Evolutionary conservation across 2,329 filamentous ascomycete species (phyloP), one percentile per base, ranked within the genome.

Genomic region (Bipolaris victoriae): DNA sequence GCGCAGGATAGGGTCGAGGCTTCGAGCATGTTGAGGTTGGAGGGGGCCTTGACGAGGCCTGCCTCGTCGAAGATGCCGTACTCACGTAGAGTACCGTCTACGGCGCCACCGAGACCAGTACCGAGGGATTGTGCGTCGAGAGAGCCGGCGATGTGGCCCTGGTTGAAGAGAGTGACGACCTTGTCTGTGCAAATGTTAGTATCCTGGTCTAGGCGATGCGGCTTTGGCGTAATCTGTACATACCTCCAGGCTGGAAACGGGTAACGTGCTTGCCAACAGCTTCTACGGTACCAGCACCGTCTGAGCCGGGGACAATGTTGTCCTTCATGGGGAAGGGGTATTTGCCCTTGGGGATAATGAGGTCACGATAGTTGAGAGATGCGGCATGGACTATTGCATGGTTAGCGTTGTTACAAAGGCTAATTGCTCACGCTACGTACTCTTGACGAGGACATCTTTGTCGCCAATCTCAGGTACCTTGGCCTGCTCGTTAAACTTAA

Each of bases 361-460:
- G 76, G 61, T 82, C 80, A 51, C 80, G 79, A 69, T 80, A 82
- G 68, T 82, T 82, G 50, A 82, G 75, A 11, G 80, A 82, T 2
- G 76, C 77, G 43, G 74, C 79, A 53, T 81, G 76, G 66, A 82
- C 79, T 82, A 49, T 29, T 4, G 1, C 3, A n/a, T 18, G 20
- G 40, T 69, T 51, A 65, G 57, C 33, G 45, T 52, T 29, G 6
- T 5, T 49, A 26, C 11, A 5, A 9, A 10, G 9, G 11, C 7
- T 20, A 22, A 15, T 4, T 31, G 29, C 9, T 1, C 16, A 24
- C 48, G 51, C 72, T 49, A 51, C 73, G 51, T 69, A 80, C 80
- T 80, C 75, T 88, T 89, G 65, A 93, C 86, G 33, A 93, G 81
- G 5, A 92, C 88, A 24, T 93, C 86, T 60, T 84, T 84, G 52